Base-by-base conservation (phyloP, 169 alveolate genomes). In the Eimeria maxima region DNA sequence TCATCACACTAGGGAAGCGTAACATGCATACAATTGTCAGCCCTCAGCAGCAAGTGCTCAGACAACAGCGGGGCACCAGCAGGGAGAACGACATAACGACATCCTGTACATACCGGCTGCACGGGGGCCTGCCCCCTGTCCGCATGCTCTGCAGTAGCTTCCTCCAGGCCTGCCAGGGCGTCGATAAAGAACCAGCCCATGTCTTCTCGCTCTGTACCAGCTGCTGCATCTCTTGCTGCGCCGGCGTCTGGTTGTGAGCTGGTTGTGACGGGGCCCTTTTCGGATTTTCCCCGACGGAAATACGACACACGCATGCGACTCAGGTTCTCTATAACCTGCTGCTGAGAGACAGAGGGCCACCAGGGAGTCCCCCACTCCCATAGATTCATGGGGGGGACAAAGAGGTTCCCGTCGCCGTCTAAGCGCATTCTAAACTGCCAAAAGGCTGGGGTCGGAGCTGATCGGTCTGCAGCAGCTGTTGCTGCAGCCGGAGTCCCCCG, bases 301-400 rank as follows among this genome's bases (percentile, higher is more conserved):
- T 44, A 38, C 14, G 55, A 45, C 18, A 45, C 20, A 10, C 87
- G 65, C 87, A 76, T 76, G 29, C 55, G 29, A 38, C 90, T n/a
- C 16, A 81, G 47, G n/a, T 69, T 0, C 24, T 53, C 73, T 6
- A n/a, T 1, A 20, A 81, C 7, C n/a, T 14, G 71, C 90, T 16
- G 71, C 47, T 60, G 69, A 3, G 73, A 13, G 0, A 81, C 73
- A 5, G 90, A 81, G 6, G 90, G 71, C 90, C 90, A 81, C 90
- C 90, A 81, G 6, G 71, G 53, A 24, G 16, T 38, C 16, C 73
- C 71, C 90, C 90, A 81, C 44, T 81, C 90, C 90, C 90, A 81
- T 44, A 81, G 42, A 3, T 47, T 81, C 73, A 81, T 45, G 5
- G 90, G 90, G 44, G 67, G 90, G 3, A 81, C 90, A 47, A 47